Evolutionary conservation across 2,329 filamentous ascomycete species (phyloP), one percentile per base, ranked within the genome.

Genomic region (Aspergillus candidus): DNA sequence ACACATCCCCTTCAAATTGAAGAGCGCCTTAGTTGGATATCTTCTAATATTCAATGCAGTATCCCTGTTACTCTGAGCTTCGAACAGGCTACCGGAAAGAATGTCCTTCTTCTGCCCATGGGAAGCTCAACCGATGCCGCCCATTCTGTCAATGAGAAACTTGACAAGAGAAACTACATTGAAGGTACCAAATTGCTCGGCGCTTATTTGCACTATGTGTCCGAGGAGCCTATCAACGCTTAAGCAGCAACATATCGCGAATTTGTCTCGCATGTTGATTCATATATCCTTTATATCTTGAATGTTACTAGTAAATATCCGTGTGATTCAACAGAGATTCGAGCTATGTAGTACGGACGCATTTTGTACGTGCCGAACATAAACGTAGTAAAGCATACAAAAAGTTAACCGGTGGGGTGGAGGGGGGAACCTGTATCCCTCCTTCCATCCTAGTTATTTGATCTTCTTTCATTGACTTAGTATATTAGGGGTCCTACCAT

Each of bases 101-200:
- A 97, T 62, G 91, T 97, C 34, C 74, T 98, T 45, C 75, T 98
- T 54, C 72, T 98, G 55, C 93, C 93, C 29, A 97, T 98, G 93
- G 93, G 93, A 36, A 94, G 87, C 74, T 94, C 87, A 35, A 98
- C 91, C 1, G 93, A 97, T 66, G 90, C 87, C 34, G 93, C 93
- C 6, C 93, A 98, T 72, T 95, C 88, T 30, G 94, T 96, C 71
- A 98, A 98, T 68, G 93, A 97, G 80, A 96, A 95, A 78, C 76
- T 98, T 46, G 93, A 98, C 69, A 89, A 86, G 78, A 82, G 80
- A 63, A 98, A 98, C 72, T 98, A 98, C 68, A 94, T 98, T 61
- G 89, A 98, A 75, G 93, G 93, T 38, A 96, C 87, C 59, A 98
- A 98, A 80, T 72, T 98, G 51, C 72, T 98, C 46, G 93, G 93